Percentiles rank a stretch among this genome's conserved stretches.
phyloP scores from a whole-genome alignment of 1,284 basidiomycete species.

The Coriolopsis trogii region DNA sequence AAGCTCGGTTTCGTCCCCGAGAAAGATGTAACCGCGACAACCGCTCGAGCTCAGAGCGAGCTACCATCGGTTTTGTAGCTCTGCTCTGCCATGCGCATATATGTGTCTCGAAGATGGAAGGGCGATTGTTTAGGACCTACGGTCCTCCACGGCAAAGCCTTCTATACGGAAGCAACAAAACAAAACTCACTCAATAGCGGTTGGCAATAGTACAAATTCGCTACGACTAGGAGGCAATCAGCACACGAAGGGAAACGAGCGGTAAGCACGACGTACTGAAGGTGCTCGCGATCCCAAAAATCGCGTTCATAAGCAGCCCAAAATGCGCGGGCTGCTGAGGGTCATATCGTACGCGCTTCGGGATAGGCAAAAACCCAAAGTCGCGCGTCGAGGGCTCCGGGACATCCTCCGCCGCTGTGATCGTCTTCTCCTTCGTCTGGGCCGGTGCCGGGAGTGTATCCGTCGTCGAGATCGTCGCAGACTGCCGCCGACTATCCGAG shows the following conservation, averaged over 20 bases:
- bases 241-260: background rate
- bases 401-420: background rate
- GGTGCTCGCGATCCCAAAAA: conserved; percentile 75
- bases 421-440: background rate
- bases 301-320: conserved; percentile 58
- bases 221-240: conserved; percentile 42
- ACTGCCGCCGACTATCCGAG: background rate
- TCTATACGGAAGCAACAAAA: too few relatives aligned
- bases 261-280: conserved; percentile 41
- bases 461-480: conserved; percentile 1
- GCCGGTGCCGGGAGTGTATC: conserved; percentile 3
- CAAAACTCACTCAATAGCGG: conserved; percentile 60
- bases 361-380: conserved; percentile 71
- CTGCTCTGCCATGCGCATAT: too few relatives aligned
- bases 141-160: too few relatives aligned
- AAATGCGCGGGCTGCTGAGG: conserved; percentile 61
- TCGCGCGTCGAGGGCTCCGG: conserved; percentile 36
- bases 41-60: too few relatives aligned
- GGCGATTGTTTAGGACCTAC: too few relatives aligned
- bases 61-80: too few relatives aligned
- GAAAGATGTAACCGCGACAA: too few relatives aligned
- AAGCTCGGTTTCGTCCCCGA: too few relatives aligned
- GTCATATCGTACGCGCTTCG: conserved; percentile 60
- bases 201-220: conserved; percentile 76
- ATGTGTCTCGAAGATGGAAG: too few relatives aligned